Base-by-base conservation (phyloP, 2,329 filamentous ascomycete genomes). In the Aspergillus udagawae region DNA sequence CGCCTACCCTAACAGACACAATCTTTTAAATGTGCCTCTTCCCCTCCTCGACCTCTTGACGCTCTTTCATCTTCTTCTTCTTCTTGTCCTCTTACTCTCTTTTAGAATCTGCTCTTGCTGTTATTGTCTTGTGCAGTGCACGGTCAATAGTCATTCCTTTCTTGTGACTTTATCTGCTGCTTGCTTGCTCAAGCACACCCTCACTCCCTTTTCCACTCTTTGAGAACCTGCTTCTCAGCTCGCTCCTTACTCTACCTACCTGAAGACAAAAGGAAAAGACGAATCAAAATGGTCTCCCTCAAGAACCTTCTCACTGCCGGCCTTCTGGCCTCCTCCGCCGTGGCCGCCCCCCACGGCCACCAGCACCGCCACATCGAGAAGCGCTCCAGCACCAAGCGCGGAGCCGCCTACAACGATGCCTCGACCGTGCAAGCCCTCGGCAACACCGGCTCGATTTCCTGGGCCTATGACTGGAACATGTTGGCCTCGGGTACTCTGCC, bases 401-500 rank as follows among this genome's bases (percentile, higher is more conserved):
- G 70, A 27, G 68, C 70, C 14, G 65, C 69, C 54, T 80, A 79
- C 72, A 79, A 78, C 60, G 65, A 73, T 41, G 64, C 68, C 41
- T 59, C 63, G 23, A 62, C 71, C 38, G 66, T 75, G 10, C n/a
- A 62, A 27, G 53, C 70, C 14, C 74, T 80, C 52, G 52, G 63
- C 52, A 60, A 58, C 49, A 64, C 60, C 49, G 66, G 63, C 27
- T 47, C 60, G 23, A 65, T 76, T 52, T 68, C 69, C 44, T 80
- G 78, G 78, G 74, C 73, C 38, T 79, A 79, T 68, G 76, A 80
- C 67, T 80, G 78, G 78, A 76, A 67, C 49, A 58, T 66, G 49
- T 58, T 59, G 23, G 45, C 67, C 25, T 62, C 58, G 29, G 75
- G 76, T 20, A 49, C 38, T 5, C 59, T 75, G 4, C 67, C 74